These are phyloP conservation scores for Lipomyces sp. DNA, from an alignment of 805 yeast genomes.

Conservation along the genomic window DNA sequence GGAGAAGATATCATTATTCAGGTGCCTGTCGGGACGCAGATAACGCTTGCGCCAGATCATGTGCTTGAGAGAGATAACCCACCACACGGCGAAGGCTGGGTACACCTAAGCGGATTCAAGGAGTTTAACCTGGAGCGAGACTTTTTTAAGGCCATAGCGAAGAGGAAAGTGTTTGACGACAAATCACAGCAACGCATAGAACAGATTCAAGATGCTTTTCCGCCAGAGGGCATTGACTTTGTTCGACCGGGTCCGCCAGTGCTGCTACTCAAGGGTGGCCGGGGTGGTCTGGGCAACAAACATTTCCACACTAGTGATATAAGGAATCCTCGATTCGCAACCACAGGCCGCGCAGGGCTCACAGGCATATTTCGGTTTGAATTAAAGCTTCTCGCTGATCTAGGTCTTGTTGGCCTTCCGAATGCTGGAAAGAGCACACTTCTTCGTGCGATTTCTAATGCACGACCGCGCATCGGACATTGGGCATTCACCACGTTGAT, in stretches of 20 bases:
- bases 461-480: slow-evolving; percentile 88
- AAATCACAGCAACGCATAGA: slow-evolving; percentile 56
- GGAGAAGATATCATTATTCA: slow-evolving; percentile 78
- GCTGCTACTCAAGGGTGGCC: slow-evolving; percentile 75
- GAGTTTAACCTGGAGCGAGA: slow-evolving; percentile 63
- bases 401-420: slow-evolving; percentile 92
- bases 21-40: slow-evolving; percentile 88
- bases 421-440: slow-evolving; percentile 95
- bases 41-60: slow-evolving; percentile 41
- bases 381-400: slow-evolving; percentile 82
- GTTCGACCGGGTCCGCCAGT: slow-evolving; percentile 59
- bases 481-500: slow-evolving; percentile 95
- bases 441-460: slow-evolving; percentile 79
- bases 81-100: slow-evolving; percentile 80
- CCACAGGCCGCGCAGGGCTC: slow-evolving; percentile 69
- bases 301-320: slow-evolving; percentile 81
- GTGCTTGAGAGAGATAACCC: slow-evolving; percentile 50
- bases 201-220: slow-evolving; percentile 62
- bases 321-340: slow-evolving; percentile 87
- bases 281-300: slow-evolving; percentile 95
- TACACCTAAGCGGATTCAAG: slow-evolving; percentile 73
- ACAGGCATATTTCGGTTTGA: slow-evolving; percentile 72
- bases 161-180: slow-evolving; percentile 65
- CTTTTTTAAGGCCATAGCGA: slow-evolving; percentile 63
- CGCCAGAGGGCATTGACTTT: slow-evolving; percentile 79